phyloP scores from a whole-genome alignment of 768 basidiomycete genomes.

The Collybia nuda region DNA sequence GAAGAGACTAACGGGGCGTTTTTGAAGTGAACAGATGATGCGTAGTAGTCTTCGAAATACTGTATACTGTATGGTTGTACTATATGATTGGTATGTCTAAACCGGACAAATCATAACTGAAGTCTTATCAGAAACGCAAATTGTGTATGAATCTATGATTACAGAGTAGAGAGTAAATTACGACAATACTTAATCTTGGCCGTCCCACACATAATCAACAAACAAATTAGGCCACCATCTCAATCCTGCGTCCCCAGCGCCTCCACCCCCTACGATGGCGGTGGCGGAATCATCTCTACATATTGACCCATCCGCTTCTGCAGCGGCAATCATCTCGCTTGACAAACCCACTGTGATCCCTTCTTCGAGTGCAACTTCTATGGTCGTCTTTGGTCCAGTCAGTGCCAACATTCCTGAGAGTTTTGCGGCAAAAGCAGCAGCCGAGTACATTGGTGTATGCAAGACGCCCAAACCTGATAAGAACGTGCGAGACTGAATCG shows the following conservation, averaged over 20 bases:
- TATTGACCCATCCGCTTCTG: conserved; percentile 69
- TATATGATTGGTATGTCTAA: not conserved
- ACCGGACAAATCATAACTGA: not conserved
- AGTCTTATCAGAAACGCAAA: not conserved
- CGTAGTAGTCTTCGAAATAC: not conserved
- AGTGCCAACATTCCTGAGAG: conserved; percentile 55
- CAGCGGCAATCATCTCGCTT: conserved; percentile 73
- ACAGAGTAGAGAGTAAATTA: not conserved
- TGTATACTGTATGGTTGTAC: not conserved
- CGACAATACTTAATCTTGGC: conserved; percentile 33
- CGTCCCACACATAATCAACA: conserved; percentile 73
- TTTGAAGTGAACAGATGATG: conserved; percentile 12
- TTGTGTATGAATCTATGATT: not conserved
- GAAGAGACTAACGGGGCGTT: conserved; percentile 26
- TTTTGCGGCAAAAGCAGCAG: conserved; percentile 66
- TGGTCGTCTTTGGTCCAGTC: conserved; percentile 52
- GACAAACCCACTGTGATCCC: conserved; percentile 70
- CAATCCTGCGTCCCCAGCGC: conserved; percentile 50
- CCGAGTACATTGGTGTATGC: conserved; percentile 78
- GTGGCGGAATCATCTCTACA: conserved; percentile 69
- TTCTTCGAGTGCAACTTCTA: conserved; percentile 74
- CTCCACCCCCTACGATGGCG: conserved; percentile 35
- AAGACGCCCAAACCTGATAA: conserved; percentile 76
- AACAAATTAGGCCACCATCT: conserved; percentile 76
- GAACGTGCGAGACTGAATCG: conserved; percentile 68